Percentiles rank a stretch among this genome's conserved stretches.
Evolutionary conservation across 164 flowering plant genomes (phyloP).

Genomic region (Cinnamomum micranthum): DNA sequence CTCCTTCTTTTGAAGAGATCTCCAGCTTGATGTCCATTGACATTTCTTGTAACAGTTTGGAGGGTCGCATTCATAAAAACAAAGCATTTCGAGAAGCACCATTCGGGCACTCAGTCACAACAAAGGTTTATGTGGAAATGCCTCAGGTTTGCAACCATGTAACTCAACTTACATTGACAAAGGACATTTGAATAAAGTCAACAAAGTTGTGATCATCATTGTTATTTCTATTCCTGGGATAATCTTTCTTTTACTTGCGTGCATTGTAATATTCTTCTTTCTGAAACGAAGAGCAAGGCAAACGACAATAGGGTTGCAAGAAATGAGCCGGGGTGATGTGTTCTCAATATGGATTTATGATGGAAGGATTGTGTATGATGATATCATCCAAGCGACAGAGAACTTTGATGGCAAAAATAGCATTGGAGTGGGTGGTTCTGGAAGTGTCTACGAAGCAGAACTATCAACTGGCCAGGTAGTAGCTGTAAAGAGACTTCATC

Average conservation of each 20-base stretch:
- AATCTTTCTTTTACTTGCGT: conserved; percentile 9
- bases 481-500: conserved; percentile 9
- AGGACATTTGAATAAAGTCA: conserved; percentile 8
- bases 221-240: conserved; percentile 23
- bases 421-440: conserved; percentile 10
- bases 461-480: conserved; percentile 10
- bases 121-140: conserved; percentile 44
- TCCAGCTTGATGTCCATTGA: conserved; percentile 28
- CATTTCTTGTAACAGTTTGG: conserved; percentile 45
- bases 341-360: conserved; percentile 1
- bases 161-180: not conserved
- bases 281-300: not conserved
- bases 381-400: conserved; percentile 12
- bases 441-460: conserved; percentile 12
- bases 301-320: too few relatives aligned
- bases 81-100: not conserved
- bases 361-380: not conserved
- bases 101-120: conserved; percentile 8
- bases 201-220: conserved; percentile 27
- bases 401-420: conserved; percentile 5
- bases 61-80: conserved; percentile 19
- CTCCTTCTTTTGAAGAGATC: conserved; percentile 24
- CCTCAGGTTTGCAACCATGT: conserved; percentile 33
- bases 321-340: not conserved
- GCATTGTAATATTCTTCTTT: conserved; percentile 1